Percentiles rank a stretch among this genome's conserved stretches.
Conservation (phyloP, 805 yeast genomes). For the Saccharomycopsis fibuligera region DNA sequence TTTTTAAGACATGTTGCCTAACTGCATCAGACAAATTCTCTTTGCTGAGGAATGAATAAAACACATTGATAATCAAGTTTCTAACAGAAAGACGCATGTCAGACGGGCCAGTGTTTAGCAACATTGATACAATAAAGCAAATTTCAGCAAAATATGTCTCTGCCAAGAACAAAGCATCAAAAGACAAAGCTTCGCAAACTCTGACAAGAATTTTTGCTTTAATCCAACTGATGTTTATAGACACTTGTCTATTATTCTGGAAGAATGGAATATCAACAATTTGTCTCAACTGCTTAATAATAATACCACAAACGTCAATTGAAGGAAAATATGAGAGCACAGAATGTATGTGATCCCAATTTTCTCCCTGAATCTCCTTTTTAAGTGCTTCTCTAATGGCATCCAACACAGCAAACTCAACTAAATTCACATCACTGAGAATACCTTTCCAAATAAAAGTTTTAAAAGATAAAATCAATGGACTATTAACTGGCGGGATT, state of each 20-base stretch:
- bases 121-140: conserved; percentile 45
- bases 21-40: conserved; percentile 4
- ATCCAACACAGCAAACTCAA: conserved; percentile 43
- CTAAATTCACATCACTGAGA: conserved; percentile 40
- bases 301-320: conserved; percentile 46
- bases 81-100: conserved; percentile 42
- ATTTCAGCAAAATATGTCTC: conserved; percentile 48
- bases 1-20: conserved; percentile 4
- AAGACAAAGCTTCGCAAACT: conserved; percentile 43
- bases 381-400: conserved; percentile 51
- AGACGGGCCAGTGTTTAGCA: conserved; percentile 18
- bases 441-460: conserved; percentile 46
- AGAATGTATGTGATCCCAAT: conserved; percentile 45
- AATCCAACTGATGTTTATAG: conserved; percentile 40
- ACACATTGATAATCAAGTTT: conserved; percentile 41
- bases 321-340: conserved; percentile 44
- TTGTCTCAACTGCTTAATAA: conserved; percentile 38
- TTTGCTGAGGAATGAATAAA: conserved; percentile 46
- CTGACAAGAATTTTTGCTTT: conserved; percentile 48
- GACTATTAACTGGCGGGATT: conserved; percentile 30
- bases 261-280: conserved; percentile 33
- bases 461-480: conserved; percentile 37
- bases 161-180: conserved; percentile 45
- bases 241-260: conserved; percentile 23
- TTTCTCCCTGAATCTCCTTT: conserved; percentile 46